These are phyloP conservation scores for Microbotryum saponariae DNA, from an alignment of 1,284 basidiomycete species.

Conservation along the genomic window DNA sequence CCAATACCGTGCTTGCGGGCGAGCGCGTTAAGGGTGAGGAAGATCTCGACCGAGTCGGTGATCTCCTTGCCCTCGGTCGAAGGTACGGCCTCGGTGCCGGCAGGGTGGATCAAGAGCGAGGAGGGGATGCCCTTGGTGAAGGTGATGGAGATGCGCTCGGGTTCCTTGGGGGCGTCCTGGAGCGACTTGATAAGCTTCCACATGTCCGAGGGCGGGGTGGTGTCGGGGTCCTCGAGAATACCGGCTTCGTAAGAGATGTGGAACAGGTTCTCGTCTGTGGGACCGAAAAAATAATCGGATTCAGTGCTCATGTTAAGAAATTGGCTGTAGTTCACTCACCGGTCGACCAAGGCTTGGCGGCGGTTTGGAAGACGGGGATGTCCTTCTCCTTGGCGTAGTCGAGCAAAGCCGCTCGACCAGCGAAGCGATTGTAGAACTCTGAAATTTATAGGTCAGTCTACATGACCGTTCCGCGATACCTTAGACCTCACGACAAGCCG, in stretches of 20 bases:
- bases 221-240: constrained; percentile 94
- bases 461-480: too few species aligned
- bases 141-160: constrained; percentile 75
- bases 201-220: constrained; percentile 95
- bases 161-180: constrained; percentile 68
- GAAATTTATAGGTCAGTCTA: not conserved
- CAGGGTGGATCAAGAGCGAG: constrained; percentile 56
- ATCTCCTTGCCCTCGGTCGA: constrained; percentile 43
- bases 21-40: constrained; percentile 82
- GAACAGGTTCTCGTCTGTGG: constrained; percentile 87
- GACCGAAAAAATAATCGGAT: not conserved
- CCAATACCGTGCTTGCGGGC: constrained; percentile 93
- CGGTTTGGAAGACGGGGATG: constrained; percentile 91
- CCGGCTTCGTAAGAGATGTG: constrained; percentile 99
- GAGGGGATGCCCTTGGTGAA: constrained; percentile 79
- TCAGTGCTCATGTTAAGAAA: not conserved
- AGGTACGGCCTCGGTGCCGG: constrained; percentile 28
- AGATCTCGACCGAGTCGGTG: constrained; percentile 93
- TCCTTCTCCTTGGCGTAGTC: constrained; percentile 79
- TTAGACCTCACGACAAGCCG: too few species aligned
- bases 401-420: constrained; percentile 87
- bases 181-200: constrained; percentile 93
- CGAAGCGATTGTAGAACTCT: constrained; percentile 97
- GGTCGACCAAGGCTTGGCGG: constrained; percentile 97
- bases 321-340: constrained; percentile 36